Evolutionary conservation across 2,329 filamentous ascomycete genomes (phyloP), one percentile per base, ranked within the genome.

Genomic region (Alternaria brassicae): DNA sequence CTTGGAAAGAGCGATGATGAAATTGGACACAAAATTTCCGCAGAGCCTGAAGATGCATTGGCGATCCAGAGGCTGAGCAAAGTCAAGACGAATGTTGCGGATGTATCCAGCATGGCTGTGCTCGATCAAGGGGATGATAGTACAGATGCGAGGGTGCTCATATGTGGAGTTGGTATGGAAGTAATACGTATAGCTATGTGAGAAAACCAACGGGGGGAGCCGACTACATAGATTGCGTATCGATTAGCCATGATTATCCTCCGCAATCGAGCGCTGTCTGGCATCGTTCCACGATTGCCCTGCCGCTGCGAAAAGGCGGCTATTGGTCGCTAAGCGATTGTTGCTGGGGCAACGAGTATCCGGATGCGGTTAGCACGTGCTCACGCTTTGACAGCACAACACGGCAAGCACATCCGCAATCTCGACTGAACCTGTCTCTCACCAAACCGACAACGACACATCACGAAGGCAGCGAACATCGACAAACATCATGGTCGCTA

Each of bases 31-130:
- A 25, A 40, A 4, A 45, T 34, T 44, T 28, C 13, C 25, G 32
- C 32, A 12, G 23, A 21, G 6, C 10, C 6, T 15, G 44, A 44
- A 12, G 62, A 71, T 42, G 10, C 27, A n/a, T 27, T 81, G 13
- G 53, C 69, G 1, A 67, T 82, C 6, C 68, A 63, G 53, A 71
- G 72, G 8, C 13, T 74, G 15, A 54, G 57, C 9, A 79, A 76
- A 53, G 58, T 70, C 13, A 79, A 74, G 59, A 85, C 83, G 19
- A 76, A 80, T 25, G 83, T 88, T 3, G 85, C 85, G 13, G 86
- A 88, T 73, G 80, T 85, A 17, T 83, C 84, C 3, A 79, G 80
- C 27, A 72, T 87, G 70, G 80, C 79, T n/a, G 62, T 81, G 2
- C 67, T 81, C n/a, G 62, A 63, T 3, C 13, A n/a, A 6, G 17